A percentile compares a stretch with the other conserved stretches of the same genome.
Conservation (phyloP, 2,329 filamentous ascomycete genomes). For the Pseudocercospora fijiensis region DNA sequence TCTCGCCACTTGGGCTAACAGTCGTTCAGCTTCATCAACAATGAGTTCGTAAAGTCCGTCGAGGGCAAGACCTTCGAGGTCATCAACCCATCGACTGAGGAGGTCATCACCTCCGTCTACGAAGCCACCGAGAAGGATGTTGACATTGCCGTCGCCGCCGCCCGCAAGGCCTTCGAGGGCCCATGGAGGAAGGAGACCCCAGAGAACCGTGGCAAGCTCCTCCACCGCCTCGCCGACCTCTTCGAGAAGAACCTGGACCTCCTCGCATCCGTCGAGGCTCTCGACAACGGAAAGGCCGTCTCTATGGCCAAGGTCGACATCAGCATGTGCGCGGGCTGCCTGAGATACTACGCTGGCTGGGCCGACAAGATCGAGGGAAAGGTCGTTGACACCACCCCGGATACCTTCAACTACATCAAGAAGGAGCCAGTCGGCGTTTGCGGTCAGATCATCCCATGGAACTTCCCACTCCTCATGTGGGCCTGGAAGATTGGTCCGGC, state of each 20-base stretch:
- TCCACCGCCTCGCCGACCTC: constrained; percentile 77
- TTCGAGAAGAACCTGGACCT: constrained; percentile 74
- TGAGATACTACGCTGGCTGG: constrained; percentile 88
- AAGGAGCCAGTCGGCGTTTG: constrained; percentile 68
- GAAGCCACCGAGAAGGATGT: constrained; percentile 88
- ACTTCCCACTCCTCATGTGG: constrained; percentile 32
- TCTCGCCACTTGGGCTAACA: constrained; percentile 3
- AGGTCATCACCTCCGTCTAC: constrained; percentile 76
- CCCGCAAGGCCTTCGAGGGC: constrained; percentile 80
- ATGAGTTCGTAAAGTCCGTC: constrained; percentile 79
- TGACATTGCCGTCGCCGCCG: constrained; percentile 76
- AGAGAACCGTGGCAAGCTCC: constrained; percentile 65
- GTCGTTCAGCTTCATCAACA: constrained; percentile 75
- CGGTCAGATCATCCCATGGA: constrained; percentile 75
- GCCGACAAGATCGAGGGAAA: constrained; percentile 90
- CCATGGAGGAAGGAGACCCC: constrained; percentile 68
- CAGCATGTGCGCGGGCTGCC: constrained; percentile 62
- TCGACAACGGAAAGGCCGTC: constrained; percentile 86
- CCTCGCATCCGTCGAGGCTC: constrained; percentile 77
- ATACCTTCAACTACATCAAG: constrained; percentile 80
- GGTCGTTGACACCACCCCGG: constrained; percentile 74
- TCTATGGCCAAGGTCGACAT: constrained; percentile 75
- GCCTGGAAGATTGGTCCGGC: constrained; percentile 77
- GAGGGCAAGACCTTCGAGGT: constrained; percentile 91
- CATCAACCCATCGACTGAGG: constrained; percentile 83